Conservation (phyloP, 1,284 basidiomycete genomes). For the Anthracocystis setariae region DNA sequence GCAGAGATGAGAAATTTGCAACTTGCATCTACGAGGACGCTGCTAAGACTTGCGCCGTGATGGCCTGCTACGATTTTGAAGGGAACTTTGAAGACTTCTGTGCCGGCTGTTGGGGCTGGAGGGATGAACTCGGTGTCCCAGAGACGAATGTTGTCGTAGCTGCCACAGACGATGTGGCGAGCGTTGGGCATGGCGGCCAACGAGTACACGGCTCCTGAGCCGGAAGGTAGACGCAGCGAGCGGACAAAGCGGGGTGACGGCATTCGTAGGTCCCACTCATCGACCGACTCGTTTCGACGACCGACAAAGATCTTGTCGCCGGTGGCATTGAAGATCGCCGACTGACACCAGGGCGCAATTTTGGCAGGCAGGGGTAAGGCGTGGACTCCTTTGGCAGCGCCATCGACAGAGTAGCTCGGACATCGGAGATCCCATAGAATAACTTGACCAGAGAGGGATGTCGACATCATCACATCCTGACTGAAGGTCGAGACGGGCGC, state of each 20-base stretch:
- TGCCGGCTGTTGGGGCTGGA: too few relatives aligned
- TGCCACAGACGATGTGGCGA: conserved; percentile 87
- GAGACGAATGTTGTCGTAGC: conserved; percentile 88
- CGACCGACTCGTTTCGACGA: conserved; percentile 86
- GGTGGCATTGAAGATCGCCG: conserved; percentile 79
- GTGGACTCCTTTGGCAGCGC: conserved; percentile 74
- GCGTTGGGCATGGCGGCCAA: conserved; percentile 89
- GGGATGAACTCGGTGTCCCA: conserved; percentile 84
- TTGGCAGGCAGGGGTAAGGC: conserved; percentile 85
- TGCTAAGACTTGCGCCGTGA: conserved; percentile 90
- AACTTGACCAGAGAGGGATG: conserved; percentile 90
- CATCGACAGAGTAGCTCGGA: conserved; percentile 63
- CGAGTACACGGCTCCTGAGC: conserved; percentile 90
- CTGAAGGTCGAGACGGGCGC: conserved; percentile 73
- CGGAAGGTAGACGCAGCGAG: conserved; percentile 83
- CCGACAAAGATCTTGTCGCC: conserved; percentile 91
- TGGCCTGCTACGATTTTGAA: conserved; percentile 98
- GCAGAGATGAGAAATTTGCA: conserved; percentile 87
- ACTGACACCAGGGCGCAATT: conserved; percentile 92
- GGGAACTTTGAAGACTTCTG: conserved; percentile 62
- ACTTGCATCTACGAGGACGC: conserved; percentile 86
- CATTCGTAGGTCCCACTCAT: conserved; percentile 85
- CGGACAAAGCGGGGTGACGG: conserved; percentile 72
- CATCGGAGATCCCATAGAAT: conserved; percentile 88
- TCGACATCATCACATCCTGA: conserved; percentile 85